Evolutionary conservation across 352 stramenopile species (phyloP).

Genomic region (Hyaloperonospora arabidopsidis): DNA sequence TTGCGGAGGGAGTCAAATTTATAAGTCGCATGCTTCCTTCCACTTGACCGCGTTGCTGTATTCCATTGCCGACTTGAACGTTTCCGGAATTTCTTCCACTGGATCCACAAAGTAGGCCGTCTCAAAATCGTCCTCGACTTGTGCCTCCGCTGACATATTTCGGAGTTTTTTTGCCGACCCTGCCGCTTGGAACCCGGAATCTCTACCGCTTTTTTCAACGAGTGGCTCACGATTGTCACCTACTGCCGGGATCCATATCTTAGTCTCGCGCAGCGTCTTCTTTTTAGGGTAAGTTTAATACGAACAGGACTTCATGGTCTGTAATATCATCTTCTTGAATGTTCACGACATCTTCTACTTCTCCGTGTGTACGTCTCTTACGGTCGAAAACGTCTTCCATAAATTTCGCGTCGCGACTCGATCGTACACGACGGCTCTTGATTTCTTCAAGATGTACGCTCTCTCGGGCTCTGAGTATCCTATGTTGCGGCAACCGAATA

Average conservation of each 20-base stretch:
- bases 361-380: not conserved
- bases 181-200: not conserved
- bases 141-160: too few relatives aligned
- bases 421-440: not conserved
- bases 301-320: too few relatives aligned
- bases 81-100: not conserved
- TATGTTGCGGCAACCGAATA: not conserved
- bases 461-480: not conserved
- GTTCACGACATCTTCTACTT: not conserved
- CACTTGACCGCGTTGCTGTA: not conserved
- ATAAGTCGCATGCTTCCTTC: not conserved
- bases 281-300: too few relatives aligned
- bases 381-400: not conserved
- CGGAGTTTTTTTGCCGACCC: not conserved
- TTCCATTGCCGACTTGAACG: not conserved
- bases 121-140: not conserved
- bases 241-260: not conserved
- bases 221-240: not conserved
- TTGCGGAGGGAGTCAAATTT: not conserved
- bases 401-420: not conserved
- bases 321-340: not conserved
- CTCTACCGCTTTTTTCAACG: not conserved
- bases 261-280: not conserved
- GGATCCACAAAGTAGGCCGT: not conserved
- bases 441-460: too few relatives aligned